Evolutionary conservation across 73 alveolate species (phyloP).

Genomic region (Tetrahymena elliotti): DNA sequence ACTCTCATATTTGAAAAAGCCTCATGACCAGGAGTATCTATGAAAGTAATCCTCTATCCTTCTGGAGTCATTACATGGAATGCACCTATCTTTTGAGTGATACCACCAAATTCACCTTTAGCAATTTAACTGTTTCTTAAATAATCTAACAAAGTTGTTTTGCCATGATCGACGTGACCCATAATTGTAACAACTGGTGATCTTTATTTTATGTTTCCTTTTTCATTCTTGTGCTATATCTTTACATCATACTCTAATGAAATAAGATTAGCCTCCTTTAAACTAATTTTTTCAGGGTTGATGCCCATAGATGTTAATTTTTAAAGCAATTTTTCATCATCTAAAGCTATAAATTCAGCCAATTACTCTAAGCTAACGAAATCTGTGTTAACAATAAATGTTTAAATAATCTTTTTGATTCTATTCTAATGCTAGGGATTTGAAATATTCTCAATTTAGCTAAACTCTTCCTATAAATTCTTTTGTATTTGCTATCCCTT

Average conservation of each 20-base stretch:
- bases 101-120: constrained; percentile 87
- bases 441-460: not conserved
- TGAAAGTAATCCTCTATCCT: constrained; percentile 70
- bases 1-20: constrained; percentile 83
- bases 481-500: not conserved
- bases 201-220: constrained; percentile 12
- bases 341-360: not conserved
- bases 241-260: not conserved
- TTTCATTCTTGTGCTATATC: not conserved
- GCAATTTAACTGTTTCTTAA: constrained; percentile 61
- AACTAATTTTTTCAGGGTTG: not conserved
- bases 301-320: not conserved
- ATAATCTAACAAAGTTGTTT: constrained; percentile 86
- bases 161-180: constrained; percentile 98
- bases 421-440: not conserved
- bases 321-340: not conserved
- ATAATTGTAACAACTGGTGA: constrained; percentile 84
- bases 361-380: not conserved
- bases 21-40: constrained; percentile 96
- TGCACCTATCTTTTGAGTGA: constrained; percentile 90
- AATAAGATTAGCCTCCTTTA: not conserved
- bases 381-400: not conserved
- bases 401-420: not conserved
- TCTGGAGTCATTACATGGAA: constrained; percentile 62
- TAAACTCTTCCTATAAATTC: not conserved